Percentiles rank a stretch among this genome's conserved stretches.
These are phyloP conservation scores for Phaffia australis DNA, from an alignment of 768 basidiomycete species.

Conservation along the genomic window DNA sequence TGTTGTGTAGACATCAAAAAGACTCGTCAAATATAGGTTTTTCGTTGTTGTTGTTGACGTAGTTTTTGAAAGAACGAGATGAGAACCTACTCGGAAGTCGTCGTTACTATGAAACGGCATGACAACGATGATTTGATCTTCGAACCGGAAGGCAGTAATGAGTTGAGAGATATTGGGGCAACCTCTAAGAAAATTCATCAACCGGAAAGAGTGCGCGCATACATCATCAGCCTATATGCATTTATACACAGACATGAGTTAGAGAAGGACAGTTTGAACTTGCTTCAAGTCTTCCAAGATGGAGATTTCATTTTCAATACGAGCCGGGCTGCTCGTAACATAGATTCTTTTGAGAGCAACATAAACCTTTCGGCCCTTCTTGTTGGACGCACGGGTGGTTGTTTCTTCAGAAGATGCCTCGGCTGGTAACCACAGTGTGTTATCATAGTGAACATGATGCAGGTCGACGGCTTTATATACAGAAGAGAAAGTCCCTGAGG, in stretches of 20 bases:
- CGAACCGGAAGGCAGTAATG: conserved; percentile 81
- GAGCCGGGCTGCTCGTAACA: conserved; percentile 83
- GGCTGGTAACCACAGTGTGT: conserved; percentile 43
- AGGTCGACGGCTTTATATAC: conserved; percentile 96
- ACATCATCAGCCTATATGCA: neutral
- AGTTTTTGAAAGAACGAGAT: neutral
- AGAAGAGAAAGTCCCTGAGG: conserved; percentile 81
- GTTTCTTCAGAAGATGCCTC: neutral
- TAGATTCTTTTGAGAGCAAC: conserved; percentile 96
- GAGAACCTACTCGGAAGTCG: conserved; percentile 74
- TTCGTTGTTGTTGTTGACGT: neutral
- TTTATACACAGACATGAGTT: too few species aligned
- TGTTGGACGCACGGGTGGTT: conserved; percentile 35
- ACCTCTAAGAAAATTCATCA: conserved; percentile 47
- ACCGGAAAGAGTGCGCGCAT: neutral
- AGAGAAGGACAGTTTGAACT: conserved; percentile 11
- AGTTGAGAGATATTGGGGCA: conserved; percentile 82
- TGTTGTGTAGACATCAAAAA: conserved; percentile 15
- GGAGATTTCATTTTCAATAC: conserved; percentile 82
- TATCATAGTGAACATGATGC: conserved; percentile 48
- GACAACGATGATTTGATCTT: conserved; percentile 84
- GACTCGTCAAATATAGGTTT: too few species aligned
- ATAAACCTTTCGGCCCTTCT: conserved; percentile 43
- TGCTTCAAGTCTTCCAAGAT: conserved; percentile 63
- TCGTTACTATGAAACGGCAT: conserved; percentile 89